Percentiles rank a stretch among this genome's conserved stretches.
phyloP scores from a whole-genome alignment of 371 early-diverging fungal genomes.

The Cokeromyces recurvatus region DNA sequence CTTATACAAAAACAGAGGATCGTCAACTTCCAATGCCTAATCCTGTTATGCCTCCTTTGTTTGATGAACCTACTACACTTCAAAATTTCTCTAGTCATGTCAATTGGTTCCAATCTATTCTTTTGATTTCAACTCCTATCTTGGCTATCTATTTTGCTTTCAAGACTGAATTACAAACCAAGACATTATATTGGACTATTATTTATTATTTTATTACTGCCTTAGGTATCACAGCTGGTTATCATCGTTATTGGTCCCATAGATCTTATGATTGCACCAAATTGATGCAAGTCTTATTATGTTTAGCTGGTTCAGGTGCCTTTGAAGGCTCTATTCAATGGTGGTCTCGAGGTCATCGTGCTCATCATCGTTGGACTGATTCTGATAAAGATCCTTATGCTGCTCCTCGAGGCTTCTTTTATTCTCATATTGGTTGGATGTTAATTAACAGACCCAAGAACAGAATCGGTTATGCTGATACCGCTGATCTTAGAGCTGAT shows the following conservation, averaged over 20 bases:
- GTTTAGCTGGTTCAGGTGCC: slow-evolving; percentile 68
- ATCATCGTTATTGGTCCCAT: slow-evolving; percentile 83
- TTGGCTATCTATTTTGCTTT: slow-evolving; percentile 77
- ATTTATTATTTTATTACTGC: slow-evolving; percentile 83
- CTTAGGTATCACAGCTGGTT: slow-evolving; percentile 49
- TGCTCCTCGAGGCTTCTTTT: slow-evolving; percentile 79
- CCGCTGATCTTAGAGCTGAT: slow-evolving; percentile 76
- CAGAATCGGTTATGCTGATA: slow-evolving; percentile 76
- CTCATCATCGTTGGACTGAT: slow-evolving; percentile 89
- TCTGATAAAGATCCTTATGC: slow-evolving; percentile 89
- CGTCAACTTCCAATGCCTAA: slow-evolving; percentile 35
- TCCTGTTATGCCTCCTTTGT: slow-evolving; percentile 40
- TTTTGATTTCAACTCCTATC: slow-evolving; percentile 75
- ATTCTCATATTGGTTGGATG: slow-evolving; percentile 93
- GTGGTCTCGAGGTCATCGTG: slow-evolving; percentile 86
- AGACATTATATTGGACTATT: slow-evolving; percentile 74
- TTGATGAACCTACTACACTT: slow-evolving; percentile 48
- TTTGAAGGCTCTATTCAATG: slow-evolving; percentile 82
- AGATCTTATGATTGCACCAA: slow-evolving; percentile 60
- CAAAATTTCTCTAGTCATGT: slow-evolving; percentile 51
- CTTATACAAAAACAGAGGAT: slow-evolving; percentile 37
- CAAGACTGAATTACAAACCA: slow-evolving; percentile 56
- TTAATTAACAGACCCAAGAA: slow-evolving; percentile 68
- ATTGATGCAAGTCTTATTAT: slow-evolving; percentile 51
- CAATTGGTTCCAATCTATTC: slow-evolving; percentile 78